Evolutionary conservation across 345 rosid genomes (phyloP).

Genomic region (Salix arbutifolia): DNA sequence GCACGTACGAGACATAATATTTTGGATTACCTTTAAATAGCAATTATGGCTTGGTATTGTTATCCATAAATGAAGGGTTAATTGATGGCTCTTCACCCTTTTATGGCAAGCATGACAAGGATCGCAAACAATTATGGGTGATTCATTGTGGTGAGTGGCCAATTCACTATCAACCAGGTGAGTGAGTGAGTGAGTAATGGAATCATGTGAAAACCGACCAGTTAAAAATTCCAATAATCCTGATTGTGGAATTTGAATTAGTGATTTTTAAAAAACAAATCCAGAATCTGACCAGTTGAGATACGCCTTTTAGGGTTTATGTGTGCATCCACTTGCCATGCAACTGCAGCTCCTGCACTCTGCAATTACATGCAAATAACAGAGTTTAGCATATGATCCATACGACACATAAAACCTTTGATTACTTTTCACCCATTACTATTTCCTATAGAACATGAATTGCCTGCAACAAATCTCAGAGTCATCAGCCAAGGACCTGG

Average conservation of each 20-base stretch:
- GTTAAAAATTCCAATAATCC: too few species aligned
- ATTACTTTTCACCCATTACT: too few species aligned
- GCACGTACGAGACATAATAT: too few species aligned
- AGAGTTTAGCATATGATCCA: neutral
- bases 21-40: too few species aligned
- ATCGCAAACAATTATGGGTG: conserved; percentile 63
- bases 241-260: too few species aligned
- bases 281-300: too few species aligned
- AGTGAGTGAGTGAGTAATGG: conserved; percentile 54
- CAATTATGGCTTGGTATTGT: neutral
- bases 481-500: conserved; percentile 82
- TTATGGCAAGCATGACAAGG: conserved; percentile 60
- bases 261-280: too few species aligned
- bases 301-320: too few species aligned
- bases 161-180: conserved; percentile 60
- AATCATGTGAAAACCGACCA: conserved; percentile 30
- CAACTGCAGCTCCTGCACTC: conserved; percentile 94
- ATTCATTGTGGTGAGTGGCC: conserved; percentile 77
- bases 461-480: conserved; percentile 79
- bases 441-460: neutral
- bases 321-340: conserved; percentile 54
- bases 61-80: neutral
- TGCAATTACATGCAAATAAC: conserved; percentile 12
- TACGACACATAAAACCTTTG: too few species aligned
- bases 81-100: conserved; percentile 4